These are phyloP conservation scores for Kuraishia piskuri DNA, from an alignment of 805 yeast species.

Conservation along the genomic window DNA sequence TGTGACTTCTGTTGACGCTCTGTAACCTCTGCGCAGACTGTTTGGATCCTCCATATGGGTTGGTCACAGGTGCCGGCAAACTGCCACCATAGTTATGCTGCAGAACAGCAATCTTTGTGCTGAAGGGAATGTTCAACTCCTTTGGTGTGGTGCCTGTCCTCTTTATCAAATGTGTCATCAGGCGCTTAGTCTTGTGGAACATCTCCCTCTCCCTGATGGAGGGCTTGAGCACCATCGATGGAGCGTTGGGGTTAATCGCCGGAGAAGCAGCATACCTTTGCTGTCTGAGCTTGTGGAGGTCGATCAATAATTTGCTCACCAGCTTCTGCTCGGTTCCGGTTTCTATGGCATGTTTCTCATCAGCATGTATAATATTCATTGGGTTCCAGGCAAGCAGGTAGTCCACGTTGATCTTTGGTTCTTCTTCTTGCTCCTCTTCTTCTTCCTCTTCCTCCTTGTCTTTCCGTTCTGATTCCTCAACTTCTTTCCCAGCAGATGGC, in stretches of 20 bases:
- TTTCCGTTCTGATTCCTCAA: neutral
- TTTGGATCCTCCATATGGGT: neutral
- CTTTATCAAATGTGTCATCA: constrained; percentile 30
- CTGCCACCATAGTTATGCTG: constrained; percentile 71
- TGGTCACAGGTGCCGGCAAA: constrained; percentile 48
- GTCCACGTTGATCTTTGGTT: constrained; percentile 15
- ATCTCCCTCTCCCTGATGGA: constrained; percentile 30
- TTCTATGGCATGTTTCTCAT: constrained; percentile 16
- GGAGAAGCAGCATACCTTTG: constrained; percentile 23
- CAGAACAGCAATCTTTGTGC: constrained; percentile 51
- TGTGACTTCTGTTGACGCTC: neutral
- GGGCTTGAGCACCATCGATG: constrained; percentile 27
- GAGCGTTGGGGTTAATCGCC: constrained; percentile 6
- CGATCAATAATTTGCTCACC: constrained; percentile 35
- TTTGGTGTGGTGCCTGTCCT: constrained; percentile 20
- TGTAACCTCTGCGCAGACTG: neutral
- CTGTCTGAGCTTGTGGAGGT: constrained; percentile 42
- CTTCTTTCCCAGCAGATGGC: neutral
- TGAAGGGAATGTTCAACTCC: constrained; percentile 26
- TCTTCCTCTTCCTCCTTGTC: constrained; percentile 3
- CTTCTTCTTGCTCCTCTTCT: constrained; percentile 3
- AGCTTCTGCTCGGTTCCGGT: constrained; percentile 21
- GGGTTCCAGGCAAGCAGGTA: constrained; percentile 19
- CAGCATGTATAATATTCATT: constrained; percentile 14
- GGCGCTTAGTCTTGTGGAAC: constrained; percentile 34